These are phyloP conservation scores for Alternaria sp. DNA, from an alignment of 2,329 filamentous ascomycete species.

Conservation along the genomic window DNA sequence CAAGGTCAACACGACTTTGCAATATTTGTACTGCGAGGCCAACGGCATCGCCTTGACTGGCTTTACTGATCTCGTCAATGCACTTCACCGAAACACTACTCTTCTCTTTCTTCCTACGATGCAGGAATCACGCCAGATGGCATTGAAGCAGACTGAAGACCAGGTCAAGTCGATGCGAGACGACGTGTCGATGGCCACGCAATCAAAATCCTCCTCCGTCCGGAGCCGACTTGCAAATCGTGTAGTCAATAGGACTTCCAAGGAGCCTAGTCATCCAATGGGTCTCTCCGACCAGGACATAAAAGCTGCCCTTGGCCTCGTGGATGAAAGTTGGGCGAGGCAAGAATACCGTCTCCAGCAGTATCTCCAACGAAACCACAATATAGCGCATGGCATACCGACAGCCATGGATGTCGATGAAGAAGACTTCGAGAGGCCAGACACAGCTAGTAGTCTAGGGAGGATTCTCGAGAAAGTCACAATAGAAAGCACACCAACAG, in stretches of 20 bases:
- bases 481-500: slow-evolving; percentile 56
- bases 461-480: slow-evolving; percentile 57
- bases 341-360: slow-evolving; percentile 59
- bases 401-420: slow-evolving; percentile 57
- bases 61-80: slow-evolving; percentile 73
- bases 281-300: slow-evolving; percentile 59
- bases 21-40: slow-evolving; percentile 74
- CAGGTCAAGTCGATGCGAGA: slow-evolving; percentile 64
- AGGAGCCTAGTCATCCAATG: slow-evolving; percentile 37
- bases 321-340: slow-evolving; percentile 61
- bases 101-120: slow-evolving; percentile 70
- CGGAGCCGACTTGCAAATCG: slow-evolving; percentile 47
- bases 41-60: slow-evolving; percentile 76
- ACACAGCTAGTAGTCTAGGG: slow-evolving; percentile 52
- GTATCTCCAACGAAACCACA: slow-evolving; percentile 59
- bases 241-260: slow-evolving; percentile 38
- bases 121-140: slow-evolving; percentile 67
- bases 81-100: slow-evolving; percentile 70
- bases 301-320: slow-evolving; percentile 57
- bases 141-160: slow-evolving; percentile 66
- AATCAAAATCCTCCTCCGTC: slow-evolving; percentile 45
- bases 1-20: slow-evolving; percentile 68
- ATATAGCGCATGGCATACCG: slow-evolving; percentile 56
- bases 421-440: slow-evolving; percentile 57
- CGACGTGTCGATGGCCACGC: slow-evolving; percentile 37